phyloP scores from a whole-genome alignment of 192 early-diverging fungal species.

The Rhizoclosmatium sp. region DNA sequence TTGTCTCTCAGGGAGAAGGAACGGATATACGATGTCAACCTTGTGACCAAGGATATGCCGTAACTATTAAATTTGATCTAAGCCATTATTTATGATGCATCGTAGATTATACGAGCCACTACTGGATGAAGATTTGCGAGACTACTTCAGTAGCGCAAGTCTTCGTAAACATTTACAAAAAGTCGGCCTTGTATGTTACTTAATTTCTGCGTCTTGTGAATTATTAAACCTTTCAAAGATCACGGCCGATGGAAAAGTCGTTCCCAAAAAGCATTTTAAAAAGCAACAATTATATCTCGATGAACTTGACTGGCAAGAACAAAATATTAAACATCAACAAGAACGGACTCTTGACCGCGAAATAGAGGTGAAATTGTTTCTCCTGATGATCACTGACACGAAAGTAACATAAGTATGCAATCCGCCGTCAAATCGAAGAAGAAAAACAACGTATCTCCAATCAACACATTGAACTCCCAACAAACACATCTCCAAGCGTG shows the following conservation, averaged over 20 bases:
- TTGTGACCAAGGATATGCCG: slow-evolving; percentile 59
- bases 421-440: slow-evolving; percentile 35
- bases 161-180: slow-evolving; percentile 56
- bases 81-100: background rate
- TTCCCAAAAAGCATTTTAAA: slow-evolving; percentile 58
- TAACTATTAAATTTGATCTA: background rate
- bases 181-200: slow-evolving; percentile 57
- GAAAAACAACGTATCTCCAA: slow-evolving; percentile 19
- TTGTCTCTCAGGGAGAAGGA: slow-evolving; percentile 47
- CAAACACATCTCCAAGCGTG: background rate
- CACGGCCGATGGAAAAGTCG: slow-evolving; percentile 52
- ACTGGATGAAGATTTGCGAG: slow-evolving; percentile 59
- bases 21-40: slow-evolving; percentile 63
- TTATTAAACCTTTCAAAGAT: slow-evolving; percentile 41
- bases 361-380: slow-evolving; percentile 51
- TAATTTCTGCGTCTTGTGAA: too few relatives aligned
- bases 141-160: slow-evolving; percentile 62
- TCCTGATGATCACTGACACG: background rate
- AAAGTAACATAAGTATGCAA: slow-evolving; percentile 26
- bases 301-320: slow-evolving; percentile 43
- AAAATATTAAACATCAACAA: slow-evolving; percentile 45
- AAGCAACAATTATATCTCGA: slow-evolving; percentile 61
- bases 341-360: slow-evolving; percentile 58
- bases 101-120: slow-evolving; percentile 60
- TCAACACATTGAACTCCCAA: slow-evolving; percentile 6